Percentiles rank a stretch among this genome's conserved stretches.
These are phyloP conservation scores for Abrus precatorius DNA, from an alignment of 306 rosid species.

Conservation along the genomic window DNA sequence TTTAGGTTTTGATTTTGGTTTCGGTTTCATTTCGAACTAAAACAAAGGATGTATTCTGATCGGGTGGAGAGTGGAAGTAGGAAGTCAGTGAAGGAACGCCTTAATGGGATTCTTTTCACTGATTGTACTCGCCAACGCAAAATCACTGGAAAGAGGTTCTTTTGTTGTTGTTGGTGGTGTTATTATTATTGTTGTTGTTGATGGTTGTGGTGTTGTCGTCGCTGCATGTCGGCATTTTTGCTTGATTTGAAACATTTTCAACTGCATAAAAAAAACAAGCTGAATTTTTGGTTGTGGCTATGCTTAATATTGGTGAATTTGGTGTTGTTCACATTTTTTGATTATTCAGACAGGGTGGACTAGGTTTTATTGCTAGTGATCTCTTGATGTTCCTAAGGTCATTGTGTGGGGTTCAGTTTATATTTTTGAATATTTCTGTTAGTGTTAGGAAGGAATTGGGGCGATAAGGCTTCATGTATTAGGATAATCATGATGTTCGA, in stretches of 20 bases:
- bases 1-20: slow-evolving; percentile 14
- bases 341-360: background rate
- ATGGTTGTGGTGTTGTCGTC: background rate
- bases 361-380: background rate
- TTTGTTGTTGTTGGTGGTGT: background rate
- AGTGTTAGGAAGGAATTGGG: background rate
- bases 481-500: background rate
- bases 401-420: background rate
- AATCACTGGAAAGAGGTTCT: slow-evolving; percentile 71
- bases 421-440: background rate
- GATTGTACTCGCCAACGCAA: slow-evolving; percentile 59
- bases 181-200: background rate
- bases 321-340: background rate
- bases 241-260: background rate
- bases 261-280: no score
- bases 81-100: slow-evolving; percentile 78
- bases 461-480: background rate
- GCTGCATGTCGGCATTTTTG: background rate
- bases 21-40: slow-evolving; percentile 17
- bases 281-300: background rate
- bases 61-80: slow-evolving; percentile 65
- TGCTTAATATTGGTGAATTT: background rate
- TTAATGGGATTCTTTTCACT: slow-evolving; percentile 58
- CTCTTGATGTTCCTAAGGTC: background rate
- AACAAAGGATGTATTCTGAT: slow-evolving; percentile 72